These are phyloP conservation scores for Fusarium equiseti DNA, from an alignment of 2,329 filamentous ascomycete species.

Conservation along the genomic window DNA sequence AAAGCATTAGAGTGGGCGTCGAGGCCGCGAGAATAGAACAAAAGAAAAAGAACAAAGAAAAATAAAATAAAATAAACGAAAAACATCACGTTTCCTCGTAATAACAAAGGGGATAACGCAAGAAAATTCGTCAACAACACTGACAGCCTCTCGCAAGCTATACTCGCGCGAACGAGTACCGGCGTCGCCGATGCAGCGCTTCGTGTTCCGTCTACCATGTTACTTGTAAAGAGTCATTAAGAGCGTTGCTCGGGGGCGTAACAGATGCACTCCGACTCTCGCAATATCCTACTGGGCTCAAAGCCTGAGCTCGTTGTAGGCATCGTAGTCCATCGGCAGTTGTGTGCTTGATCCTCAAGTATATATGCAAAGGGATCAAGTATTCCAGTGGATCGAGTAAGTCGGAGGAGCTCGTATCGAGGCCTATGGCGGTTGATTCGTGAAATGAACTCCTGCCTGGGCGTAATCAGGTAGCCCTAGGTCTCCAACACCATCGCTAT, in stretches of 20 bases:
- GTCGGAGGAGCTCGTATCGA: constrained; percentile 20
- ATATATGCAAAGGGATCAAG: neutral
- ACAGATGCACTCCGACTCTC: constrained; percentile 23
- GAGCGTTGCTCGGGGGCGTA: constrained; percentile 38
- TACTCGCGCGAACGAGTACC: constrained; percentile 46
- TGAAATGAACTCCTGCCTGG: constrained; percentile 23
- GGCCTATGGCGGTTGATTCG: constrained; percentile 16
- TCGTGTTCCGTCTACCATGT: constrained; percentile 47
- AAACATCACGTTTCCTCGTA: constrained; percentile 46
- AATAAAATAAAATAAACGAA: constrained; percentile 38
- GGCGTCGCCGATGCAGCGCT: constrained; percentile 39
- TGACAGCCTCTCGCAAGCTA: constrained; percentile 37
- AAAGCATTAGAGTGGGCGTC: constrained; percentile 45
- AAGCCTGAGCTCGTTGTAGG: constrained; percentile 8
- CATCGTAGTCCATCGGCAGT: constrained; percentile 1
- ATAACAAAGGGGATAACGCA: constrained; percentile 46
- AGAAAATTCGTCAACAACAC: constrained; percentile 44
- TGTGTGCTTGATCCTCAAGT: constrained; percentile 5
- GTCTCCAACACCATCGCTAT: constrained; percentile 53
- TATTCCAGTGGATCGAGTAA: constrained; percentile 25
- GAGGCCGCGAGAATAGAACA: constrained; percentile 36
- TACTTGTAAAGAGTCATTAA: constrained; percentile 48
- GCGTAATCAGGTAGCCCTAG: constrained; percentile 35
- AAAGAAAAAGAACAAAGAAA: constrained; percentile 26
- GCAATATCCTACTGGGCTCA: constrained; percentile 16